Base-by-base conservation (phyloP, 106 monocot genomes). In the Triglochin maritima region DNA sequence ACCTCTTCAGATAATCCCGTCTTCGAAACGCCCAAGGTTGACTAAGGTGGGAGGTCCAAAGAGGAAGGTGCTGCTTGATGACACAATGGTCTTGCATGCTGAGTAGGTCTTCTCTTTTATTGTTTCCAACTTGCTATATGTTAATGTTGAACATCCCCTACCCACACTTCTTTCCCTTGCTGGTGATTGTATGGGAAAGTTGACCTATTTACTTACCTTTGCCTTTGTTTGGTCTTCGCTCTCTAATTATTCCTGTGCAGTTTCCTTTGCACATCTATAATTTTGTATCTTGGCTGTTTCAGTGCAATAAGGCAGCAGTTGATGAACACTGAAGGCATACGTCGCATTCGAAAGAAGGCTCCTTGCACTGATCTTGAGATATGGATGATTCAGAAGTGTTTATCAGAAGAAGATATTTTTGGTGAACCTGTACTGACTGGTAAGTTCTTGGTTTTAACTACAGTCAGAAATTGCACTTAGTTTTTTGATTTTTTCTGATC, bases 41-140 rank as follows among this genome's bases (percentile, higher is more conserved):
- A 71, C 63, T 3, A 90, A 56, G 62, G 49, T 50, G 14, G 82
- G 75, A 46, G 74, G 69, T 17, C 77, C 72, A 14, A 99, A 86
- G 62, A 84, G 92, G 66, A 99, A 99, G 74, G 80, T 83, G 63
- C 79, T 88, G 17, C 8, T 86, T 58, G 98, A 99, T 81, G 98
- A 99, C 82, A 62, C 86, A 50, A 92, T 86, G 82, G 89, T 99
- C 53, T 79, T 99, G 65, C 98, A 92, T 82, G 91, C 98, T 54
- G 98, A 99, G 98, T 99, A 86, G 51, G 91, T 82, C 6, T 52
- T 60, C 48, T 66, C 44, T 70, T 44, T 13, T 47, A 50, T 58
- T 17, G 44, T 7, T 47, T 5, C 17, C 2, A n/a, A 17, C 7
- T 67, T 49, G 42, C 3, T 67, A 51, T 53, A 15, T 53, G 13